Evolutionary conservation across 139 green algal genomes (phyloP).

Genomic region (Ettlia oleoabundans): DNA sequence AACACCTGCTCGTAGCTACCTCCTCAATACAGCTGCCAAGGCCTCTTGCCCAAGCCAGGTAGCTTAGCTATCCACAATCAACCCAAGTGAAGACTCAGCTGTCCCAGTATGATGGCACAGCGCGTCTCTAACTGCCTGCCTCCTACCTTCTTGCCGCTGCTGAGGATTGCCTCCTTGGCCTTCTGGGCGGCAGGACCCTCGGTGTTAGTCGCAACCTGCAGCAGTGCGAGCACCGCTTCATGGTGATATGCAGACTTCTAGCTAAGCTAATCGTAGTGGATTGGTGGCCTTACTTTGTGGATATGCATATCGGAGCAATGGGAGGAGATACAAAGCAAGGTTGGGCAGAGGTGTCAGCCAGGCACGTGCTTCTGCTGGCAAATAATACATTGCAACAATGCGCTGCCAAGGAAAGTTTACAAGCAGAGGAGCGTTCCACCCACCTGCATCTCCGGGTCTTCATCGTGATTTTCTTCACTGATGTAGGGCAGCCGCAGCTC

Average conservation of each 20-base stretch:
- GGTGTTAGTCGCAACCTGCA: constrained; percentile 22
- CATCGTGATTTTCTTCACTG: constrained; percentile 88
- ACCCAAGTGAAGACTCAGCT: not conserved
- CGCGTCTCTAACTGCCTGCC: not conserved
- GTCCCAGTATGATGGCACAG: not conserved
- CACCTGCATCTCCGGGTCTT: constrained; percentile 83
- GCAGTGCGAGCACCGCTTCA: not conserved
- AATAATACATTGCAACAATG: not conserved
- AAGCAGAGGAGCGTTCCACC: not conserved
- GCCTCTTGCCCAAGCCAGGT: not conserved
- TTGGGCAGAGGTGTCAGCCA: not conserved
- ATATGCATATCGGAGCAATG: no score
- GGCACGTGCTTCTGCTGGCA: not conserved
- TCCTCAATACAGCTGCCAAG: not conserved
- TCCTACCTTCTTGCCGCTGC: constrained; percentile 50
- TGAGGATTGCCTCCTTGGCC: constrained; percentile 56
- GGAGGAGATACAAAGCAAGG: no score
- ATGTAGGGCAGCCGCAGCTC: constrained; percentile 53
- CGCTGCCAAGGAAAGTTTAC: no score
- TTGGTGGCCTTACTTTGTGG: not conserved
- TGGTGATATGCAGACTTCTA: not conserved
- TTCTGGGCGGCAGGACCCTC: constrained; percentile 27
- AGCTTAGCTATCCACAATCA: not conserved
- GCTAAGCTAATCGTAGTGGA: not conserved
- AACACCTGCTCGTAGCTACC: no score